phyloP scores from a whole-genome alignment of 208 protist genomes.

The Leishmania martiniquensis region DNA sequence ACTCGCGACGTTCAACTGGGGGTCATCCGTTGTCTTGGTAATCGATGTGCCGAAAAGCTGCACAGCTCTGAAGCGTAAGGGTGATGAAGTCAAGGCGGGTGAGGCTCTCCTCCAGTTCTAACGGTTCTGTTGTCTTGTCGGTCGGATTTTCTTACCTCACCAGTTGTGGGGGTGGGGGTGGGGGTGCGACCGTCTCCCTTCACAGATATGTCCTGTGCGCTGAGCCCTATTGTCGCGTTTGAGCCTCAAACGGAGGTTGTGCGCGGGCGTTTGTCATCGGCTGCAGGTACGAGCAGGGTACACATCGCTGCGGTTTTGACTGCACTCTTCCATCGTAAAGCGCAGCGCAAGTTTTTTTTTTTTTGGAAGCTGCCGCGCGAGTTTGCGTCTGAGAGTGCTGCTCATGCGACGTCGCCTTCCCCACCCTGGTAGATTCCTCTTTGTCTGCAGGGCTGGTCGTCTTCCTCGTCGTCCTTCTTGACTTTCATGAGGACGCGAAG shows the following conservation, averaged over 20 bases:
- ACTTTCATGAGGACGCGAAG: neutral
- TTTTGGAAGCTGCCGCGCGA: neutral
- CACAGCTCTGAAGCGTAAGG: slow-evolving; percentile 34
- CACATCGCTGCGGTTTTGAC: neutral
- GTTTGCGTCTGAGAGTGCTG: neutral
- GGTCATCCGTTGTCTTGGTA: slow-evolving; percentile 83
- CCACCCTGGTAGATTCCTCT: neutral
- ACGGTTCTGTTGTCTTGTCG: neutral
- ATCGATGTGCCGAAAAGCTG: slow-evolving; percentile 71
- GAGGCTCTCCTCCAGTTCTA: slow-evolving; percentile 50
- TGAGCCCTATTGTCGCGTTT: neutral
- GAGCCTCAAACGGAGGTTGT: neutral
- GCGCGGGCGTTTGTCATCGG: neutral
- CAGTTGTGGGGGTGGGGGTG: neutral
- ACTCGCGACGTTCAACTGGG: slow-evolving; percentile 83
- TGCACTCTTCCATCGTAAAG: neutral
- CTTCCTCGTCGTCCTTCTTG: neutral
- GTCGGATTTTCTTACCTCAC: neutral
- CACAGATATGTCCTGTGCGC: neutral
- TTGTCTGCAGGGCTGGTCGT: neutral
- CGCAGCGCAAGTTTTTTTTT: neutral
- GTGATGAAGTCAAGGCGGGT: slow-evolving; percentile 72
- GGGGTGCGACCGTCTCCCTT: neutral
- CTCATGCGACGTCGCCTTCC: neutral
- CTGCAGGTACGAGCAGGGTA: neutral